Conservation (phyloP, 2,329 filamentous ascomycete species). For the Pseudogymnoascus sp. region DNA sequence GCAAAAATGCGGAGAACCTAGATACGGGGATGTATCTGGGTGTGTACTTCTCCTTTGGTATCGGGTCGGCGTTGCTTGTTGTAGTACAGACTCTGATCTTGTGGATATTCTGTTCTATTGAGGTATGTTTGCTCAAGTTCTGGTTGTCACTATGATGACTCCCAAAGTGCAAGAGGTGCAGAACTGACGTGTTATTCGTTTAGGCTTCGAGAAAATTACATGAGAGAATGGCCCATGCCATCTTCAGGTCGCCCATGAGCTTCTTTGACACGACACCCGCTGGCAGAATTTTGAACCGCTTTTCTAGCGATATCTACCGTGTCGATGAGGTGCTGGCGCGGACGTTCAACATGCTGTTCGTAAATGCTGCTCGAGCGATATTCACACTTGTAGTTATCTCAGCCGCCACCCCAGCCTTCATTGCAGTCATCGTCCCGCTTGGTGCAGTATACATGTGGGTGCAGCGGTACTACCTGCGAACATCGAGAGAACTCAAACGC, state of each 20-base stretch:
- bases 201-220: conserved; percentile 91
- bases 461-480: conserved; percentile 92
- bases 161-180: conserved; percentile 2
- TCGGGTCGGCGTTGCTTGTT: conserved; percentile 75
- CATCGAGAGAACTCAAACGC: conserved; percentile 91
- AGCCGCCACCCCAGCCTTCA: conserved; percentile 68
- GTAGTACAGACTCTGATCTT: conserved; percentile 88
- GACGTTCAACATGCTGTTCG: conserved; percentile 94
- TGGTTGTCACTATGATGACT: conserved; percentile 19
- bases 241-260: conserved; percentile 95
- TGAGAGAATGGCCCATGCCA: conserved; percentile 92
- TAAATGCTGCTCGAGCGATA: conserved; percentile 61
- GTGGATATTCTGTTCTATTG: conserved; percentile 99
- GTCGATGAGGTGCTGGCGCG: conserved; percentile 91
- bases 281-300: conserved; percentile 92
- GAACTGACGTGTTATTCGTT: conserved; percentile 16
- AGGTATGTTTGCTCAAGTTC: conserved; percentile 48
- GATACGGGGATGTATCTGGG: conserved; percentile 84
- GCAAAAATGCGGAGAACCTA: conserved; percentile 56
- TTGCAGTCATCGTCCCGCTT: conserved; percentile 72
- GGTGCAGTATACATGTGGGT: conserved; percentile 79
- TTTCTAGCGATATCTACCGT: conserved; percentile 75
- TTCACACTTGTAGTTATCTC: conserved; percentile 87
- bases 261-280: conserved; percentile 97
- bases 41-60: conserved; percentile 89